Evolutionary conservation across 352 stramenopile genomes (phyloP), one percentile per base, ranked within the genome.

Genomic region (Thraustochytrium sp.): DNA sequence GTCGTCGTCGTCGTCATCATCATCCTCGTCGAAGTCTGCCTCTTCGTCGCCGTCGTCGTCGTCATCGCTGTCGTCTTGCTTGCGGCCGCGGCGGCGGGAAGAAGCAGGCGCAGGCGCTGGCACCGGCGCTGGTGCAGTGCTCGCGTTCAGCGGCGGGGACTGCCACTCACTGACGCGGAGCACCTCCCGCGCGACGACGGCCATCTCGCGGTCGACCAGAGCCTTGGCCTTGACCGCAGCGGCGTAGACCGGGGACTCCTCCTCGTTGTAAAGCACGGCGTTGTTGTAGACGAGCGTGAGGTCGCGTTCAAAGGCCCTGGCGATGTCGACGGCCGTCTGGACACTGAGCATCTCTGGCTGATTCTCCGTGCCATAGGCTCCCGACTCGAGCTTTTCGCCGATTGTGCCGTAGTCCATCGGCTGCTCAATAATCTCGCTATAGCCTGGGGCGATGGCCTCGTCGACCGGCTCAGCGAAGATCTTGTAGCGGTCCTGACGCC

Each of bases 1-100:
- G 92, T 90, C 46, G 89, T 88, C 0, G 89, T 34, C 31, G 53
- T 16, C 63, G 16, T 55, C n/a, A 37, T 31, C 88, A 46, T 89
- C 89, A 76, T 91, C 92, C 36, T 84, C 62, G 49, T 80, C 34
- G 13, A 31, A 16, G 29, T 63, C 26, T 21, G 9, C 42, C 23
- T 61, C 51, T 5, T 44, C 68, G 5, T 61, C 51, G 68, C 37
- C 31, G 9, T 61, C 37, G 48, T 48, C 51, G 16, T 40, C 29
- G 34, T 29, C 42, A 13, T 34, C 36, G 65, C 31, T n/a, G 13
- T 49, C n/a, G 59, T n/a, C 21, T 68, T 18, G n/a, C n/a, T 68
- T 49, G 21, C 59, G n/a, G n/a, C n/a, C n/a, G n/a, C n/a, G n/a
- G n/a, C n/a, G n/a, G n/a, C n/a, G n/a, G n/a, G n/a, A n/a, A n/a